Base-by-base conservation (phyloP, 345 rosid species). In the Eucalyptus rudis region DNA sequence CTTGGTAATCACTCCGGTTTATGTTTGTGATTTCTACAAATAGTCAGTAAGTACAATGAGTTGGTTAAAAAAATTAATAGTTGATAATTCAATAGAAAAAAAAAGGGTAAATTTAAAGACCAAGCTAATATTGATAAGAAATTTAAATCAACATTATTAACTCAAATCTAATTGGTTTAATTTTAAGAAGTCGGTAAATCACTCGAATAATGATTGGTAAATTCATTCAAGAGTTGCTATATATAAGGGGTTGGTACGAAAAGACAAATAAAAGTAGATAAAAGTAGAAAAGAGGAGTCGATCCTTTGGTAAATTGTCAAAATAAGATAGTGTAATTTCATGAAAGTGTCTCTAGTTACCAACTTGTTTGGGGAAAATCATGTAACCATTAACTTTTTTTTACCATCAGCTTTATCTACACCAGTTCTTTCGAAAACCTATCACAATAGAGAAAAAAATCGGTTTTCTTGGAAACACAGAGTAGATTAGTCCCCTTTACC, bases 181-280 rank as follows among this genome's bases (percentile, higher is more conserved):
- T 71, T 33, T 33, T 0, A 71, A 27, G 31, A 66, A 10, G 7
- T 5, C 2, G 0, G 4, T 71, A 36, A 36, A 3, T 71, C 45
- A 71, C 14, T 36, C 81, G 36, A 19, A 68, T 68, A 68, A 33
- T 33, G 24, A 68, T 33, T 17, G 7, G 3, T 17, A 33, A 68
- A 17, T 68, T 17, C 13, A 68, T 33, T 8, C 11, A 15, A 17
- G 1, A 68, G 24, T 68, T 68, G 13, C 7, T 9, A 31, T 0
- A 19, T 33, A 33, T 33, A 36, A 33, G 7, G 80, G 40, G 25
- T 68, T 33, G 22, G 27, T 71, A 36, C 0, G 8, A 71, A 71
- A 71, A 19, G 25, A 17, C 45, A 71, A 10, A 19, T 19, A 19
- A 71, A 15, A 66, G 22, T 31, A 4, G 14, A 12, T 29, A 62